Conservation (phyloP, 495 filamentous ascomycete genomes). For the Penicillium lagena region DNA sequence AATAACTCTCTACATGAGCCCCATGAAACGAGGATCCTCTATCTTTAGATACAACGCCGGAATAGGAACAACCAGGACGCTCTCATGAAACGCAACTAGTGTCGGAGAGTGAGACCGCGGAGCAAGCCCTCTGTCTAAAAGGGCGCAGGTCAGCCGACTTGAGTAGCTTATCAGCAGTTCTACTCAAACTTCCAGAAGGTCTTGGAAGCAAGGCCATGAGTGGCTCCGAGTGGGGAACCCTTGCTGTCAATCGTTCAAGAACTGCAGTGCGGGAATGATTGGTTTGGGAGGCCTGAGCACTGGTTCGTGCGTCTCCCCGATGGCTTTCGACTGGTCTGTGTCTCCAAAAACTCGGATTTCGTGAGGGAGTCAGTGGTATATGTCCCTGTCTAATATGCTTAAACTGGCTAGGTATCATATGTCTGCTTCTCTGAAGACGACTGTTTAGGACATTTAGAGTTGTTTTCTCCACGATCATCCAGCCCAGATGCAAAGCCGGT, state of each 20-base stretch:
- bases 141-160: constrained; percentile 7
- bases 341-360: not conserved
- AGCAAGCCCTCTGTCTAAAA: not conserved
- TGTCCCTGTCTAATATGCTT: too few species aligned
- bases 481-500: too few species aligned
- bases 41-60: constrained; percentile 9
- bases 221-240: constrained; percentile 1
- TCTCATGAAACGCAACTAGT: constrained; percentile 2
- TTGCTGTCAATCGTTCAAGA: constrained; percentile 7
- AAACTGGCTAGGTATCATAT: too few species aligned
- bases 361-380: too few species aligned
- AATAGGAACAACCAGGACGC: not conserved
- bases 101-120: constrained; percentile 6
- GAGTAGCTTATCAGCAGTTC: not conserved
- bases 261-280: constrained; percentile 5
- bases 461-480: too few species aligned
- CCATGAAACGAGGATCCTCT: constrained; percentile 2
- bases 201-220: not conserved
- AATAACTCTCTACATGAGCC: constrained; percentile 2
- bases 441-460: too few species aligned
- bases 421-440: too few species aligned
- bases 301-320: constrained; percentile 3
- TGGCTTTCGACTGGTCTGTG: not conserved
- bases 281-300: constrained; percentile 8
- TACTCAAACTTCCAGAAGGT: constrained; percentile 5